Conservation (phyloP, 192 early-diverging fungal genomes). For the Piromyces sp. region DNA sequence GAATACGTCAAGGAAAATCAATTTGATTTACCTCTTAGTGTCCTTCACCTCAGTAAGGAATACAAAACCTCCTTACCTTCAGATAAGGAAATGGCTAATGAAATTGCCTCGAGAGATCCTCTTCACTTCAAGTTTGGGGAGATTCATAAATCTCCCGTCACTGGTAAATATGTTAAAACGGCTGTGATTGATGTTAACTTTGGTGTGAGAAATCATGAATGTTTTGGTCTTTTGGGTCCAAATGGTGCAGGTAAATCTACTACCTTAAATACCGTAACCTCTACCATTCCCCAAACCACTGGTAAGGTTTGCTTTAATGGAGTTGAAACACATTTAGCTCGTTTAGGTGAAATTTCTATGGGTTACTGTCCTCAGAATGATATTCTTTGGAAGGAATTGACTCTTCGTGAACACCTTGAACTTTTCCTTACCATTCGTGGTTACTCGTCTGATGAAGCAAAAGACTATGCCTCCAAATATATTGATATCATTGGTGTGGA, state of each 20-base stretch:
- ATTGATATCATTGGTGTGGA: slow-evolving; percentile 13
- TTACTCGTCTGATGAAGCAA: slow-evolving; percentile 6
- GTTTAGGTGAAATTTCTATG: slow-evolving; percentile 1
- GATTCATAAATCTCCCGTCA: background rate
- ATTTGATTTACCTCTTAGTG: background rate
- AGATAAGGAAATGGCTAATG: background rate
- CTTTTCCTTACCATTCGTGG: slow-evolving; percentile 21
- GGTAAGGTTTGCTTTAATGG: background rate
- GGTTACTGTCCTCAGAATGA: slow-evolving; percentile 24
- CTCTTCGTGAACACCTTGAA: slow-evolving; percentile 17
- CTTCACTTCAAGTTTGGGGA: background rate
- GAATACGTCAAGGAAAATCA: background rate
- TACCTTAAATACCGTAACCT: background rate
- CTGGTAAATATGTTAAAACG: background rate
- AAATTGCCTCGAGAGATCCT: background rate
- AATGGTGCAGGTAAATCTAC: slow-evolving; percentile 2
- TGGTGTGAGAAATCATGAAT: background rate
- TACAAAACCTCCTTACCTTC: background rate
- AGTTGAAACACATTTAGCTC: background rate
- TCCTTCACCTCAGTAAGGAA: background rate
- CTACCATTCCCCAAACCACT: background rate
- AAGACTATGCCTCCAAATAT: slow-evolving; percentile 8
- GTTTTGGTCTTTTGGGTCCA: background rate
- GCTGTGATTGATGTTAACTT: background rate
- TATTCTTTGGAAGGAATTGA: slow-evolving; percentile 14